A percentile compares a stretch with the other conserved stretches of the same genome.
Evolutionary conservation across 345 rosid species (phyloP).

Genomic region (Conringia planisiliqua): DNA sequence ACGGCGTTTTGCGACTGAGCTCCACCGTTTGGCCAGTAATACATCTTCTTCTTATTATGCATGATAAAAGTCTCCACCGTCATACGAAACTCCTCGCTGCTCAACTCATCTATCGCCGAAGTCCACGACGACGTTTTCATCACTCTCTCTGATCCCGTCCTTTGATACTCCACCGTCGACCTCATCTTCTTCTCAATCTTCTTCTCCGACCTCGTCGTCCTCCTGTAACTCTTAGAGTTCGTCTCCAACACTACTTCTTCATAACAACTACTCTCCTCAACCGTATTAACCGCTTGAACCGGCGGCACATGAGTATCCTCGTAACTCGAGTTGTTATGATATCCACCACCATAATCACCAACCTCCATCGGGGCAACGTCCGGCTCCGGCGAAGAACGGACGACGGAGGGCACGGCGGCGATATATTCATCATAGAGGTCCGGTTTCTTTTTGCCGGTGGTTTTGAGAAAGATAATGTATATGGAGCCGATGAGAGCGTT

Average conservation of each 20-base stretch:
- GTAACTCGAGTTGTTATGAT: not conserved
- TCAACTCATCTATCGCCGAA: slow-evolving; percentile 29
- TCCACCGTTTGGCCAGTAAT: not conserved
- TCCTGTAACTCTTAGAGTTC: slow-evolving; percentile 5
- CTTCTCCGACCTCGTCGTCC: slow-evolving; percentile 20
- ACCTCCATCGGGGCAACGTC: not conserved
- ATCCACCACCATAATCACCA: not conserved
- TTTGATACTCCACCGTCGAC: slow-evolving; percentile 12
- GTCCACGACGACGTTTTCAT: slow-evolving; percentile 16
- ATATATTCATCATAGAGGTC: not conserved
- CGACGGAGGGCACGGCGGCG: not conserved
- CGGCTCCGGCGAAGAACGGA: not conserved
- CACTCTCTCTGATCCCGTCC: slow-evolving; percentile 17
- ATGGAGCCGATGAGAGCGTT: not conserved
- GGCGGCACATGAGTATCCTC: not conserved
- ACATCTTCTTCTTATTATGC: slow-evolving; percentile 11
- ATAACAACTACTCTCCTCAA: not conserved
- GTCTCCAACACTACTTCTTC: not conserved
- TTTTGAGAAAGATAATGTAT: not conserved
- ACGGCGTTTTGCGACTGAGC: no score
- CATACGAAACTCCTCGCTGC: slow-evolving; percentile 34
- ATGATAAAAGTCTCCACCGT: slow-evolving; percentile 36
- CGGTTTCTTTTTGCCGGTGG: not conserved
- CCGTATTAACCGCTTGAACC: not conserved
- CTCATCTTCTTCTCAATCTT: slow-evolving; percentile 3